A percentile compares a stretch with the other conserved stretches of the same genome.
These are phyloP conservation scores for Alliaria petiolata DNA, from an alignment of 345 rosid genomes.

Conservation along the genomic window DNA sequence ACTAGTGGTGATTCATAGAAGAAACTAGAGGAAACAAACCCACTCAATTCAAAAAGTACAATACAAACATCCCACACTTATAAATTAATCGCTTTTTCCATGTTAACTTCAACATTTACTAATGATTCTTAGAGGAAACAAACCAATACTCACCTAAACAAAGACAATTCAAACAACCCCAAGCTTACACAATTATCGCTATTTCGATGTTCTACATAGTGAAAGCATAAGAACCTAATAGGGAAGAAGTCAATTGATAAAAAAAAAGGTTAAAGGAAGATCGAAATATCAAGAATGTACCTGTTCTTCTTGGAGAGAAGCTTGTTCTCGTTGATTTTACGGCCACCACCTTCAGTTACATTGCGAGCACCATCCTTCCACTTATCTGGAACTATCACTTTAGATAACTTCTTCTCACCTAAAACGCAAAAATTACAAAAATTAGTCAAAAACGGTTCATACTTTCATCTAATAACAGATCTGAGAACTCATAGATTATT, in stretches of 20 bases:
- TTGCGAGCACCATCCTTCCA: constrained; percentile 99
- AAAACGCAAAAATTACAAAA: neutral
- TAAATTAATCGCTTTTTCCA: neutral
- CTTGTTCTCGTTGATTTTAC: constrained; percentile 95
- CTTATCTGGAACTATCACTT: constrained; percentile 97
- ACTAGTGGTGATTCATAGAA: neutral
- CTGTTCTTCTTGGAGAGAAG: constrained; percentile 89
- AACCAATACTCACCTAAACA: neutral
- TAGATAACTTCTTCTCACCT: constrained; percentile 94
- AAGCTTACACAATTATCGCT: neutral
- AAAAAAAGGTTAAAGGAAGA: neutral
- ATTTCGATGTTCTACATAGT: neutral
- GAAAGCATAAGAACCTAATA: neutral
- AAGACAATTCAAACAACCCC: neutral
- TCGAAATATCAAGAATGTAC: constrained; percentile 21
- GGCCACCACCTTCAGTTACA: constrained; percentile 90
- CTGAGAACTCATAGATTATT: neutral
- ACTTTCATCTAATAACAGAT: neutral
- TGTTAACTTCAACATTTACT: neutral
- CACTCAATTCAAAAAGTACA: neutral
- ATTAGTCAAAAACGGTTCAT: neutral
- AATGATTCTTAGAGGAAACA: neutral
- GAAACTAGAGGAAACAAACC: neutral
- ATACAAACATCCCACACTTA: neutral
- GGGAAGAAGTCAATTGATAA: neutral